phyloP scores from a whole-genome alignment of 352 stramenopile genomes.

The Pythium pyrilobum region DNA sequence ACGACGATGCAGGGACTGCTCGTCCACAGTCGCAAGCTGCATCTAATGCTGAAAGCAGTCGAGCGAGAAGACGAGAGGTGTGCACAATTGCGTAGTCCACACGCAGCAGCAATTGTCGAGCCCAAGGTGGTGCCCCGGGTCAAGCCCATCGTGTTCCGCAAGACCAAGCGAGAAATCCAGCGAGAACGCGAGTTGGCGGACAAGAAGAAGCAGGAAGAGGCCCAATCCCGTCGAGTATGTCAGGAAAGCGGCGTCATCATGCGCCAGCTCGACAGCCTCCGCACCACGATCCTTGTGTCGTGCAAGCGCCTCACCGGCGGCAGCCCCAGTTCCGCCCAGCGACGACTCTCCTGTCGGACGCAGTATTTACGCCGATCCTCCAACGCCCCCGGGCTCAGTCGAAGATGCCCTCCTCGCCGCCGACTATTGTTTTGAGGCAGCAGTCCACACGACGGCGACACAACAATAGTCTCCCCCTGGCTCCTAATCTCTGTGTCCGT shows the following conservation, averaged over 20 bases:
- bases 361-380: constrained; percentile 7
- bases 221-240: background rate
- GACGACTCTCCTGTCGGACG: background rate
- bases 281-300: constrained; percentile 6
- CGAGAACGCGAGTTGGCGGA: constrained; percentile 12
- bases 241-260: background rate
- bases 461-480: background rate
- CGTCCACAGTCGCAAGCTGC: constrained; percentile 17
- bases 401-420: constrained; percentile 13
- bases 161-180: constrained; percentile 25
- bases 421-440: constrained; percentile 10
- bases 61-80: constrained; percentile 2
- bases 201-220: background rate
- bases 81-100: constrained; percentile 4
- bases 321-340: background rate
- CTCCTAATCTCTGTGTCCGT: no score
- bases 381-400: constrained; percentile 2
- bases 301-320: constrained; percentile 1
- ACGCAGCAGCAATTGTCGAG: background rate
- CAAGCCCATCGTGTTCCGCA: constrained; percentile 21
- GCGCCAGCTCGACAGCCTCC: constrained; percentile 7
- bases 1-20: constrained; percentile 15
- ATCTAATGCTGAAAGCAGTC: constrained; percentile 8
- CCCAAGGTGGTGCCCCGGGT: background rate
- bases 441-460: no score